phyloP scores from a whole-genome alignment of 768 basidiomycete species.

The Xerocomus potaroensis region DNA sequence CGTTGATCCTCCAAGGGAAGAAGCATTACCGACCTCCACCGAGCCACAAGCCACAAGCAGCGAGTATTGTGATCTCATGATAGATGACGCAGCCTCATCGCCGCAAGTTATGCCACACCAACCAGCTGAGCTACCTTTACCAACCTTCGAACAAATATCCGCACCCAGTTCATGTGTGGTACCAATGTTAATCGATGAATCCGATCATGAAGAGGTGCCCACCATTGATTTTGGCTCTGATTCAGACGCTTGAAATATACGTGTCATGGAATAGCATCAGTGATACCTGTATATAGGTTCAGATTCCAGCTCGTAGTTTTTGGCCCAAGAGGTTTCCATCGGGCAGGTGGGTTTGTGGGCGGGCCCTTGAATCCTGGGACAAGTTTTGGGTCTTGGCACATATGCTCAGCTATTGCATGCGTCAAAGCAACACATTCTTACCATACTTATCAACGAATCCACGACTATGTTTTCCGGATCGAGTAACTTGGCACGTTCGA shows the following conservation, averaged over 20 bases:
- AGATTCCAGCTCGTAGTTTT: conserved; percentile 12
- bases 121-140: not conserved
- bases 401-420: not conserved
- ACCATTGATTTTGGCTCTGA: conserved; percentile 75
- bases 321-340: conserved; percentile 27
- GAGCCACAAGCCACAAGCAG: not conserved
- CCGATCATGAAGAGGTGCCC: conserved; percentile 76
- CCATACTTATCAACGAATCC: conserved; percentile 52
- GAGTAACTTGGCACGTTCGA: conserved; percentile 57
- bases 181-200: conserved; percentile 29
- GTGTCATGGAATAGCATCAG: not conserved
- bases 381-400: conserved; percentile 20
- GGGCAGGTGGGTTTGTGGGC: conserved; percentile 4
- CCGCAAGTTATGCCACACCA: not conserved
- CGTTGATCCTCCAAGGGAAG: not conserved
- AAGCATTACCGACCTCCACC: not conserved
- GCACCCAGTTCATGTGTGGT: not conserved
- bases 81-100: not conserved
- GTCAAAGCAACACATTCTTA: conserved; percentile 15
- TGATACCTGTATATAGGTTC: not conserved
- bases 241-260: conserved; percentile 44
- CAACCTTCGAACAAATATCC: conserved; percentile 5
- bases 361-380: conserved; percentile 14
- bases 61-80: not conserved
- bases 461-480: conserved; percentile 57